Evolutionary conservation across 306 rosid species (phyloP).

Genomic region (Neltuma alba): DNA sequence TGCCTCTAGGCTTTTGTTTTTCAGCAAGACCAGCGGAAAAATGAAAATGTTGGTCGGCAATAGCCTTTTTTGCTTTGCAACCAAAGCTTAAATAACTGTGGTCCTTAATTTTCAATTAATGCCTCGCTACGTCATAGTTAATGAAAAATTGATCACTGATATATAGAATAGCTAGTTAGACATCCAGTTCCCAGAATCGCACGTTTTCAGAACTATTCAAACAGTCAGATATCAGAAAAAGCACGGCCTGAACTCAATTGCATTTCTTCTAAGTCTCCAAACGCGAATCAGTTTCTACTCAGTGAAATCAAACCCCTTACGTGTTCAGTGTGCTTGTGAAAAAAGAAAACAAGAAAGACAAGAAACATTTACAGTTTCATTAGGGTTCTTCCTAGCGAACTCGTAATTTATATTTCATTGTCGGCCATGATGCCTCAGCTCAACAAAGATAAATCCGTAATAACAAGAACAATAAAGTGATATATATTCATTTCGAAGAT

Average conservation of each 20-base stretch:
- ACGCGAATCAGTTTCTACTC: background rate
- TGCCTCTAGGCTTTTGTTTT: slow-evolving; percentile 5
- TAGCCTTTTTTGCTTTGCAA: background rate
- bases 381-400: background rate
- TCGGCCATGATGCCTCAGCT: background rate
- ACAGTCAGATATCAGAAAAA: background rate
- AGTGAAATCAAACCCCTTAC: background rate
- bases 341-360: slow-evolving; percentile 4
- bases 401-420: slow-evolving; percentile 10
- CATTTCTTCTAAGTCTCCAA: background rate
- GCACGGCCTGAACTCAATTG: background rate
- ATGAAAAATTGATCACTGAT: background rate
- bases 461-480: background rate
- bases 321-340: background rate
- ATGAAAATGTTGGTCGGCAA: background rate
- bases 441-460: slow-evolving; percentile 7
- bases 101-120: background rate
- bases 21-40: background rate
- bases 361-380: background rate
- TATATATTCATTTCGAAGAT: background rate
- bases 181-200: background rate
- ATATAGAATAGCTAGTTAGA: background rate
- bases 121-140: background rate
- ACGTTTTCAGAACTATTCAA: background rate
- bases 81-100: background rate